Base-by-base conservation (phyloP, 2,329 filamentous ascomycete species). In the Stemphylium beticola region DNA sequence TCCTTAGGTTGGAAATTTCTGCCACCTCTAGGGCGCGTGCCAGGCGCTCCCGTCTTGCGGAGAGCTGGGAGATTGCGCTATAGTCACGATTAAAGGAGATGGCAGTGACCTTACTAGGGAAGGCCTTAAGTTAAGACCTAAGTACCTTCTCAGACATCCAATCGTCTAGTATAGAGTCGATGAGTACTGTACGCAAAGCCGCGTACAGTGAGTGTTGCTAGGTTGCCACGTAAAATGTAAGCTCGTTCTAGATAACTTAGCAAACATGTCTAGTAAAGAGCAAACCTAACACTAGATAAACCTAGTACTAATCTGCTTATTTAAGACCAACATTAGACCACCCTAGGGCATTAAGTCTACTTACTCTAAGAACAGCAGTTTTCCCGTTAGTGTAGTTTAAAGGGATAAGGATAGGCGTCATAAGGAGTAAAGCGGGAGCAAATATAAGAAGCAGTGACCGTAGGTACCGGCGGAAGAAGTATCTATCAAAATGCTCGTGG, bases 251-350 rank as follows among this genome's bases (percentile, higher is more conserved):
- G 37, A 62, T 49, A n/a, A 62, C 24, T 42, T 9, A 59, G 45
- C 38, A 57, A 38, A 62, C 33, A 43, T 59, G 17, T 32, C 3
- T 10, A 22, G 34, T 53, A 48, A 59, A 57, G 2, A 57, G 38
- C 9, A 52, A 50, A 36, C 44, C 11, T 6, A 57, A 26, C 1
- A 63, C 6, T 4, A 61, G 41, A 55, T 61, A 20, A 41, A 26
- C 55, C 58, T 14, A 63, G 48, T 61, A 63, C 33, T 34, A n/a
- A 26, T 63, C 48, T 49, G 22, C 39, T 46, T 61, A 18, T 22
- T 52, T 12, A 24, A 61, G 47, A n/a, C 55, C 22, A 15, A 63
- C 39, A 37, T 63, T 63, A 10, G 55, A 63, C 60, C 24, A 63
- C n/a, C 42, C 46, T 12, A 63, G 32, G 8, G 41, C 26, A 60